Percentiles rank a stretch among this genome's conserved stretches.
Conservation (phyloP, 306 rosid genomes). For the Malus domestica region DNA sequence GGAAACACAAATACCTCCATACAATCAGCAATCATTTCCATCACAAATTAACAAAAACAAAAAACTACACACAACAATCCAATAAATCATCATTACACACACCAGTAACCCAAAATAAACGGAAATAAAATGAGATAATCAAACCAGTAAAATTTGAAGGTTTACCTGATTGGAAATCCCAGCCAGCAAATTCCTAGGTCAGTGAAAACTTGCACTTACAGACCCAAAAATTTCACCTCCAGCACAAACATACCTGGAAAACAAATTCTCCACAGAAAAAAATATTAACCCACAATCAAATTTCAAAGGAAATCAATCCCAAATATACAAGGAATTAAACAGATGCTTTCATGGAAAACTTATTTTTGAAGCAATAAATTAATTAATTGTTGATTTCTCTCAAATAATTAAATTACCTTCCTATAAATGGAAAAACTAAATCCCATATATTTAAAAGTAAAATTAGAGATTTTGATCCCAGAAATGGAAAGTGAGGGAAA, state of each 20-base stretch:
- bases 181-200: conserved; percentile 9
- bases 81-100: neutral
- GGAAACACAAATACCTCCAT: neutral
- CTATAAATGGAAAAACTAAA: neutral
- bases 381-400: neutral
- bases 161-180: conserved; percentile 24
- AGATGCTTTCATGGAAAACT: neutral
- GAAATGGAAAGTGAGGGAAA: conserved; percentile 27
- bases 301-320: neutral
- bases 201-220: conserved; percentile 18
- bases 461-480: neutral
- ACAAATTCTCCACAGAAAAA: neutral
- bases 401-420: neutral
- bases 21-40: conserved; percentile 3
- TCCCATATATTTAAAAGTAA: neutral
- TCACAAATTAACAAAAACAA: neutral
- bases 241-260: conserved; percentile 7
- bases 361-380: neutral
- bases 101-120: neutral
- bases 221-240: conserved; percentile 10
- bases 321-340: neutral
- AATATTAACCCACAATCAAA: conserved; percentile 11
- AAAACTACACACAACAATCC: neutral
- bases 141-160: neutral
- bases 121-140: neutral